Evolutionary conservation across 352 stramenopile species (phyloP).

Genomic region (Globisporangium uncinulatum): DNA sequence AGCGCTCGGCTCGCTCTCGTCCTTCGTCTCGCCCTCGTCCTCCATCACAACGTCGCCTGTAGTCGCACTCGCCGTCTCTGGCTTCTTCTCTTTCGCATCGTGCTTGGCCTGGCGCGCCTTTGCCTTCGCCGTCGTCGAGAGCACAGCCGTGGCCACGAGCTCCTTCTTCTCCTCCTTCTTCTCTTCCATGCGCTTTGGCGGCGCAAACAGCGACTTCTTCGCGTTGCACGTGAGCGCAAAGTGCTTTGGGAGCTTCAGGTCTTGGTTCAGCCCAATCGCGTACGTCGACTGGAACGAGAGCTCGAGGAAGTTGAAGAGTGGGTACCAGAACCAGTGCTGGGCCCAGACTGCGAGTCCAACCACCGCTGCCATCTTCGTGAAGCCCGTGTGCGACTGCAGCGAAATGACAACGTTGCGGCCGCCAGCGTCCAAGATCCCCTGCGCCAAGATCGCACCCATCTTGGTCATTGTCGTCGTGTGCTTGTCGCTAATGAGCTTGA

Average conservation of each 20-base stretch:
- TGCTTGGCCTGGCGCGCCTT: conserved; percentile 93
- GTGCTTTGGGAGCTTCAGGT: conserved; percentile 96
- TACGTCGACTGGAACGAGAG: conserved; percentile 96
- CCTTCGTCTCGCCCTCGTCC: conserved; percentile 27
- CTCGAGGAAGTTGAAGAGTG: conserved; percentile 97
- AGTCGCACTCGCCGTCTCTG: conserved; percentile 22
- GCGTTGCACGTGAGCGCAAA: conserved; percentile 93
- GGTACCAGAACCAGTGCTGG: conserved; percentile 99
- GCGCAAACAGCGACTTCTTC: conserved; percentile 96
- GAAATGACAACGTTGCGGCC: conserved; percentile 96
- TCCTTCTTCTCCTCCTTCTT: conserved; percentile 99
- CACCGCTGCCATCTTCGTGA: conserved; percentile 96
- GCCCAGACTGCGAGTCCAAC: conserved; percentile 96
- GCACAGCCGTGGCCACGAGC: conserved; percentile 94
- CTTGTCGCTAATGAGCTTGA: conserved; percentile 95
- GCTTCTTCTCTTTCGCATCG: conserved; percentile 79
- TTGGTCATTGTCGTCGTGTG: conserved; percentile 98
- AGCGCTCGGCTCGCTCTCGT: conserved; percentile 38
- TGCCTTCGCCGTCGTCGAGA: conserved; percentile 97
- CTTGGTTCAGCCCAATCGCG: conserved; percentile 96
- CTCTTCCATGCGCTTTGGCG: conserved; percentile 96
- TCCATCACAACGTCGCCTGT: conserved; percentile 38
- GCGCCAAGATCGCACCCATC: conserved; percentile 97
- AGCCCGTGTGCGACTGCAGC: conserved; percentile 95
- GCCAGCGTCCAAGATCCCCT: conserved; percentile 97